Evolutionary conservation across 2,329 filamentous ascomycete species (phyloP).

Genomic region (Arthrobotrys iridis): DNA sequence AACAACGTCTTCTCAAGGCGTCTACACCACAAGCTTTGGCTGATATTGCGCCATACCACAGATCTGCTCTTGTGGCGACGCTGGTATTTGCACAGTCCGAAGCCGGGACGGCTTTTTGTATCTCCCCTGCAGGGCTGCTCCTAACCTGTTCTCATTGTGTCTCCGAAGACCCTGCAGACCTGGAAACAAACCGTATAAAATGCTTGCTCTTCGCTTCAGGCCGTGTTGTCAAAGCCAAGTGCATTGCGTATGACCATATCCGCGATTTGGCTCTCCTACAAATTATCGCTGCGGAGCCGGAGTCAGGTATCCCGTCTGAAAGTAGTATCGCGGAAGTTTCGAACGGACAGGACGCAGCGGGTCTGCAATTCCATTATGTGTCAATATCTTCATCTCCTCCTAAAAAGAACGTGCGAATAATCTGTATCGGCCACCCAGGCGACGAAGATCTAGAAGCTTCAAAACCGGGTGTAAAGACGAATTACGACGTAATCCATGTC

Average conservation of each 20-base stretch:
- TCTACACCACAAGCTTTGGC: background rate
- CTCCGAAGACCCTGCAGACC: slow-evolving; percentile 62
- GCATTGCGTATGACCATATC: slow-evolving; percentile 62
- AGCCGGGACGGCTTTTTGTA: slow-evolving; percentile 67
- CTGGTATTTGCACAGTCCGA: slow-evolving; percentile 66
- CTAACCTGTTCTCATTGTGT: slow-evolving; percentile 68
- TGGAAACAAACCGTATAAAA: slow-evolving; percentile 58
- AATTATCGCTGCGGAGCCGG: slow-evolving; percentile 60
- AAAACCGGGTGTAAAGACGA: slow-evolving; percentile 60
- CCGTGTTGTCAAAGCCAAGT: slow-evolving; percentile 61
- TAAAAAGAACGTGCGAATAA: slow-evolving; percentile 54
- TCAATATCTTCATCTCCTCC: slow-evolving; percentile 35
- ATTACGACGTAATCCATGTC: slow-evolving; percentile 65
- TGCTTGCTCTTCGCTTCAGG: slow-evolving; percentile 65
- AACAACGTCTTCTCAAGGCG: slow-evolving; percentile 29
- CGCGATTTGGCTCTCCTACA: slow-evolving; percentile 66
- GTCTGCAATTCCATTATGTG: slow-evolving; percentile 23
- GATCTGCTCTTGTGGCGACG: slow-evolving; percentile 57
- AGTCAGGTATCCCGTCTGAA: too few species aligned
- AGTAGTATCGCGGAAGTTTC: too few species aligned
- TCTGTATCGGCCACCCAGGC: slow-evolving; percentile 63
- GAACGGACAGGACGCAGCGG: too few species aligned
- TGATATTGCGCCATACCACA: background rate
- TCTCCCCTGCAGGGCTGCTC: slow-evolving; percentile 63
- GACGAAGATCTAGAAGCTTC: slow-evolving; percentile 64